Evolutionary conservation across 1,139 yeast species (phyloP), one percentile per base, ranked within the genome.

Genomic region (Pichia sp.): DNA sequence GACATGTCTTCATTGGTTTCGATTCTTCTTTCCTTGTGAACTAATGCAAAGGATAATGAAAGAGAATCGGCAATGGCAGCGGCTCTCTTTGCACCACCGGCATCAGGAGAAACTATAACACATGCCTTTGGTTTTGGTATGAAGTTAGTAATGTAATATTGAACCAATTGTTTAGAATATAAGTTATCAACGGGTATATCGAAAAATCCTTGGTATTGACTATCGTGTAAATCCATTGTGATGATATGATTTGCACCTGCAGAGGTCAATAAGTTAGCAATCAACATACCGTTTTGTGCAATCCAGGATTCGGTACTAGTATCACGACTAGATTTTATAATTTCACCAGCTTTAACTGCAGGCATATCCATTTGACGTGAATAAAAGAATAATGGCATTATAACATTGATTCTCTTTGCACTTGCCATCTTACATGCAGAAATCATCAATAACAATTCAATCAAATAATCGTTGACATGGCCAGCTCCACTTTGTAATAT

Each of bases 41-140:
- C 90, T 65, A 94, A 74, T 0, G 99, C 99, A 72, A 94, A 91
- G 31, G 91, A 78, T 71, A 94, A 79, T 19, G 90, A 93, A 52
- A 94, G 71, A 1, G 87, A 79, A 67, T 93, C 99, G 2, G 99
- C 99, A 53, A 93, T 78, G 1, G 93, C 84, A 1, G 96, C 87
- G 31, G 99, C 98, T 55, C 98, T 74, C 65, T 93, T 93, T 43
- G 98, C 98, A 53, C 98, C 99, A 61, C 98, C 98, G 42, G 96
- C 91, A 68, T 91, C 97, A 0, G 97, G 97, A 1, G 96, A 87
- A 28, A 91, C 96, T 57, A 91, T 81, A 12, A 90, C 95, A 47
- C 90, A 85, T 34, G 88, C 84, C 53, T 78, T 78, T 64, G 81
- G 87, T 55, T 85, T 69, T 17, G 94, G 91, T 46, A 90, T 81